These are phyloP conservation scores for Spergularia bocconei DNA, from an alignment of 148 eudicot genomes.

Conservation along the genomic window DNA sequence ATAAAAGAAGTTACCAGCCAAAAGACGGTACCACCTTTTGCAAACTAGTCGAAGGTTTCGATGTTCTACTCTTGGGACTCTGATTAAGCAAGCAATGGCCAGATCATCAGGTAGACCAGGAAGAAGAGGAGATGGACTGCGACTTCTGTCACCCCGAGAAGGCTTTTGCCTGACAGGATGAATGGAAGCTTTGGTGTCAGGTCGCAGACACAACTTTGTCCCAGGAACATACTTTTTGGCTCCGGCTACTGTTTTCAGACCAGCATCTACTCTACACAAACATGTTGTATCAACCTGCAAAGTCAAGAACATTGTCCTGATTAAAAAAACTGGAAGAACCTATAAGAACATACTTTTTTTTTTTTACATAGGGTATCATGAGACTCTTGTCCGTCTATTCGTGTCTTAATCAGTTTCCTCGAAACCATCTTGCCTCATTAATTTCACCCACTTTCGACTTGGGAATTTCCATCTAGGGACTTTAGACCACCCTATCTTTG, in stretches of 20 bases:
- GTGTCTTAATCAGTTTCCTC: neutral
- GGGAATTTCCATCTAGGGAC: neutral
- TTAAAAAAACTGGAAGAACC: neutral
- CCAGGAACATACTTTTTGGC: slow-evolving; percentile 86
- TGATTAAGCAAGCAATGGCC: slow-evolving; percentile 87
- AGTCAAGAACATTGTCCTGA: neutral
- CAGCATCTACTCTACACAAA: slow-evolving; percentile 80
- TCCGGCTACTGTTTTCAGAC: slow-evolving; percentile 76
- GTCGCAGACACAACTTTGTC: slow-evolving; percentile 72
- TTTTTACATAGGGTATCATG: neutral
- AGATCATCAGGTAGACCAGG: slow-evolving; percentile 94
- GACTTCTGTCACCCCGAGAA: slow-evolving; percentile 56
- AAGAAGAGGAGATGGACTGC: slow-evolving; percentile 69
- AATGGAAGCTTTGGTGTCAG: slow-evolving; percentile 69
- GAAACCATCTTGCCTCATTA: neutral
- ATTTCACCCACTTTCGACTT: neutral
- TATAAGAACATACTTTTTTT: neutral
- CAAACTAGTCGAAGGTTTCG: slow-evolving; percentile 73
- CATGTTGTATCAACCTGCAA: slow-evolving; percentile 93
- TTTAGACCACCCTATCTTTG: neutral
- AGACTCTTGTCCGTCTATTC: neutral
- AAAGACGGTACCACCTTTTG: slow-evolving; percentile 89
- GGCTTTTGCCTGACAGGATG: slow-evolving; percentile 77
- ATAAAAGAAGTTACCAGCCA: slow-evolving; percentile 79
- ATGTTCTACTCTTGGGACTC: slow-evolving; percentile 79